Base-by-base conservation (phyloP, 2,329 filamentous ascomycete genomes). In the Trichoderma sp. region DNA sequence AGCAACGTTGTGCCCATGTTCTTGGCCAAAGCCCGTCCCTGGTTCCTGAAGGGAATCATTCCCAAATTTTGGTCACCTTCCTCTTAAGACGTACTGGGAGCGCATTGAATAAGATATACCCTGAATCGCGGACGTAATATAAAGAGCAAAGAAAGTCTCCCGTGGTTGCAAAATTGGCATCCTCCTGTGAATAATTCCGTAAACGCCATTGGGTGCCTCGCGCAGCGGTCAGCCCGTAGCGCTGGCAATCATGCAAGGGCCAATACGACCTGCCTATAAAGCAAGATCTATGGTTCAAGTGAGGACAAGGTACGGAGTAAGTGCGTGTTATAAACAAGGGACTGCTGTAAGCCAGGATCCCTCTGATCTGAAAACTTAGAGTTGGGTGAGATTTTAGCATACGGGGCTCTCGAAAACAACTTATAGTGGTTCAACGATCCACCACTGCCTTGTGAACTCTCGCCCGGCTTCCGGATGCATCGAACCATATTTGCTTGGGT, bases 331-430 rank as follows among this genome's bases (percentile, higher is more conserved):
- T 45, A 18, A 24, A 41, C 38, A 72, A 33, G 56, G n/a, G 5
- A 33, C 41, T 33, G 27, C 21, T 68, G 9, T n/a, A 24, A n/a
- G 27, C 21, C 6, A 53, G n/a, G 45, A 27, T 29, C 45, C 14
- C 18, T 63, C 14, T 50, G 59, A 63, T 53, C 24, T 14, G 14
- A 50, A 27, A 64, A 24, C 18, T 9, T 9, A 38, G 11, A 65
- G n/a, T 56, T 27, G 41, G n/a, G 71, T 73, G 71, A 73, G 71
- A 73, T 64, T 73, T 65, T 73, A 73, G 71, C 59, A 38, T 24
- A 16, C 7, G 33, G 69, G 29, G 59, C 27, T n/a, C 27, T 12
- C 3, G 18, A 62, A 16, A 18, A 6, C 16, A 33, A 33, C 27
- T 3, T 71, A 45, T 60, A 45, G 53, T 11, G 56, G 60, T 62